A percentile compares a stretch with the other conserved stretches of the same genome.
These are phyloP conservation scores for Penicillium paneum DNA, from an alignment of 2,329 filamentous ascomycete species.

Conservation along the genomic window DNA sequence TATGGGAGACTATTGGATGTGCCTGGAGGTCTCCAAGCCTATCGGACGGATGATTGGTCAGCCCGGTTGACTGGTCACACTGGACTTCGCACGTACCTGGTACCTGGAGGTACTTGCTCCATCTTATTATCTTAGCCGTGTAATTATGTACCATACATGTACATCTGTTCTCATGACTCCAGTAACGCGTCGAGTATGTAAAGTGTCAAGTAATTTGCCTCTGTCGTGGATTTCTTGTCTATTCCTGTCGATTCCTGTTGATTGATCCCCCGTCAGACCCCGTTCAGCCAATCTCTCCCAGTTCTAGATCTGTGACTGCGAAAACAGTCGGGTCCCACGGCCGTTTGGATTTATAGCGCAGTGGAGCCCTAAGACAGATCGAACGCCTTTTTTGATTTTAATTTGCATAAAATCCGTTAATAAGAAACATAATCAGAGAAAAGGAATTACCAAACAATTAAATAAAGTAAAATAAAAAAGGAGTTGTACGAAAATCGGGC, in stretches of 20 bases:
- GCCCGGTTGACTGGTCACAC: conserved; percentile 1
- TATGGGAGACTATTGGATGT: background rate
- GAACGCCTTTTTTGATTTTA: background rate
- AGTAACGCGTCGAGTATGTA: background rate
- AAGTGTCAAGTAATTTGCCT: background rate
- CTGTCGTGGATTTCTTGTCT: no score
- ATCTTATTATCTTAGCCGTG: fast-evolving
- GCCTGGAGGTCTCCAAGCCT: no score
- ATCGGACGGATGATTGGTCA: background rate
- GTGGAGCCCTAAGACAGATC: conserved; percentile 2
- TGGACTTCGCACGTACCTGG: background rate
- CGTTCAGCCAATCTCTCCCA: background rate
- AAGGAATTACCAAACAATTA: background rate
- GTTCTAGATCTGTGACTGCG: background rate
- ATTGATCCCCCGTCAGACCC: background rate
- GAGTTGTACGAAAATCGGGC: background rate
- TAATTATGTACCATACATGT: background rate
- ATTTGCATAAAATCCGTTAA: background rate
- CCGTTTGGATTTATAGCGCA: background rate
- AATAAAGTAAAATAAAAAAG: background rate
- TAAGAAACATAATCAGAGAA: background rate
- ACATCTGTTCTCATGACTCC: background rate
- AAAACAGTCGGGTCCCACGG: background rate
- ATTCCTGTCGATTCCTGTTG: background rate
- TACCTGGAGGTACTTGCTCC: background rate